A percentile compares a stretch with the other conserved stretches of the same genome.
These are phyloP conservation scores for Pyrenophora seminiperda DNA, from an alignment of 2,329 filamentous ascomycete genomes.

Conservation along the genomic window DNA sequence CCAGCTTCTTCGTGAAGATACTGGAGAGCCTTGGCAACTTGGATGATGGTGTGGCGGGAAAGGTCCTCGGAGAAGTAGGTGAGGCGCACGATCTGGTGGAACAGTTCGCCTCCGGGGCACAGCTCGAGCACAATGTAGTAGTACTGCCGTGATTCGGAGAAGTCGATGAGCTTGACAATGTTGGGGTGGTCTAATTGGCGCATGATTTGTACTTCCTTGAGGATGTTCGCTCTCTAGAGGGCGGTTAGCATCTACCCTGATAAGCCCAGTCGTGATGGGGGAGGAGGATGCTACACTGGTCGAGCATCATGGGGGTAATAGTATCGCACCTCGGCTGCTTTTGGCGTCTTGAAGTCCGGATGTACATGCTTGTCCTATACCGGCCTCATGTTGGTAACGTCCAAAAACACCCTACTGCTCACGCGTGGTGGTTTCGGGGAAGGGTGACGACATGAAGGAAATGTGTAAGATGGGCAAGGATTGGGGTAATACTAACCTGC, in stretches of 20 bases:
- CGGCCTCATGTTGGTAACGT: constrained; percentile 57
- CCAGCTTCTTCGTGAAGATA: constrained; percentile 95
- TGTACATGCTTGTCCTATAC: constrained; percentile 88
- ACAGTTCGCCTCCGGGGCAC: constrained; percentile 92
- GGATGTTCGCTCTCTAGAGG: constrained; percentile 85
- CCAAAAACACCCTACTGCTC: constrained; percentile 35
- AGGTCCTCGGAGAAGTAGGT: constrained; percentile 98
- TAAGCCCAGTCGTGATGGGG: constrained; percentile 24
- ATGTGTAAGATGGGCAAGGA: constrained; percentile 40
- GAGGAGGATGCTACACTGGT: constrained; percentile 38
- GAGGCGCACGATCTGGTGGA: constrained; percentile 96
- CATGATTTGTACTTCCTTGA: constrained; percentile 99
- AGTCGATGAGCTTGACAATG: constrained; percentile 91
- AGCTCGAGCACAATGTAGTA: constrained; percentile 98
- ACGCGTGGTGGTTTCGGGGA: constrained; percentile 30
- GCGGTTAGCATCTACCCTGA: constrained; percentile 49
- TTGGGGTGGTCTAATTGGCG: constrained; percentile 95
- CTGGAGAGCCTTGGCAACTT: constrained; percentile 91
- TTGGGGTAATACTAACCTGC: constrained; percentile 74
- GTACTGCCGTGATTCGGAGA: constrained; percentile 90
- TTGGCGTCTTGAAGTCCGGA: constrained; percentile 91
- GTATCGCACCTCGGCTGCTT: constrained; percentile 90
- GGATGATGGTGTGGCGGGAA: constrained; percentile 89
- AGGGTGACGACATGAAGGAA: constrained; percentile 37
- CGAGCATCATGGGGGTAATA: constrained; percentile 32